These are phyloP conservation scores for Carallia brachiata DNA, from an alignment of 345 rosid species.

Conservation along the genomic window DNA sequence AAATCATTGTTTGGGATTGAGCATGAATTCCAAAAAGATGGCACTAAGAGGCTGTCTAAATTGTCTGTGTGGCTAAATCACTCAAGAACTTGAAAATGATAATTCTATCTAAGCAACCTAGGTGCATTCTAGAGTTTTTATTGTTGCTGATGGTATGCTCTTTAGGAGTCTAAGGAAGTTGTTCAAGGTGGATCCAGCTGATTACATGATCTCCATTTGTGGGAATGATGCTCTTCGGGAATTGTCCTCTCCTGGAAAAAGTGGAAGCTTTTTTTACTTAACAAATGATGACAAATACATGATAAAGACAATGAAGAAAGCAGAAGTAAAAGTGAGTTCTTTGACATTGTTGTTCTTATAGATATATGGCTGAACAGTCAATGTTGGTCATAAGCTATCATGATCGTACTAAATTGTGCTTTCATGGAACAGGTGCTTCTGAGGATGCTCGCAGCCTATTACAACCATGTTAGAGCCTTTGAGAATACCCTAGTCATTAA, in stretches of 20 bases:
- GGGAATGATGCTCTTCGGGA: slow-evolving; percentile 93
- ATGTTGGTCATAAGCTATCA: neutral
- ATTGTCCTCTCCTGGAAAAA: slow-evolving; percentile 96
- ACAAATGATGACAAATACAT: slow-evolving; percentile 90
- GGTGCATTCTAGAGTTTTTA: neutral
- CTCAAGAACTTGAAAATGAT: no score
- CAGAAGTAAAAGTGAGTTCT: slow-evolving; percentile 72
- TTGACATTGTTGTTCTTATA: neutral
- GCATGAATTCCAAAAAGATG: no score
- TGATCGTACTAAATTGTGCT: neutral
- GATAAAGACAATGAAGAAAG: slow-evolving; percentile 92
- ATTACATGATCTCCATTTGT: slow-evolving; percentile 90
- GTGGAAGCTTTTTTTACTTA: slow-evolving; percentile 93
- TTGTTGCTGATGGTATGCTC: neutral
- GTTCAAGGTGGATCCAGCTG: slow-evolving; percentile 95
- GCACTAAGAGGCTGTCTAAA: no score
- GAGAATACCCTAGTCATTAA: slow-evolving; percentile 76
- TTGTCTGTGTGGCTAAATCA: no score
- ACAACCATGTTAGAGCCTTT: slow-evolving; percentile 76
- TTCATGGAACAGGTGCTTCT: slow-evolving; percentile 62
- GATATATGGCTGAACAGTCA: neutral
- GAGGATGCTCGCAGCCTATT: slow-evolving; percentile 93
- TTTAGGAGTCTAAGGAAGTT: slow-evolving; percentile 80
- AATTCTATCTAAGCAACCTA: neutral
- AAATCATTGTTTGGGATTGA: no score